Base-by-base conservation (phyloP, 2,329 filamentous ascomycete genomes). In the Macroventuria anomochaeta region DNA sequence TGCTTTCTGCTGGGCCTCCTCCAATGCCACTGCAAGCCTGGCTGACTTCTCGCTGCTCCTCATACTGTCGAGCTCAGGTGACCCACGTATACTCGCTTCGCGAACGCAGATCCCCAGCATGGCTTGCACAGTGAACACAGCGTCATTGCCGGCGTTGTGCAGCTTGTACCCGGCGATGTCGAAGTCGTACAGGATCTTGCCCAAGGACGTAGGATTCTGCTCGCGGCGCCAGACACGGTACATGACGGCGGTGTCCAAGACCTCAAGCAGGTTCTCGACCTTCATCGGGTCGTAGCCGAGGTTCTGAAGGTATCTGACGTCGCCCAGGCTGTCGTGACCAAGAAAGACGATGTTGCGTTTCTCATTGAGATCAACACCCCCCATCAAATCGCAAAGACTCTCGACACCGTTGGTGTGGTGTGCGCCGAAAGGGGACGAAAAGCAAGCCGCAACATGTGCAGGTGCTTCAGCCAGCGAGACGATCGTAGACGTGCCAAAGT, bases 121-220 rank as follows among this genome's bases (percentile, higher is more conserved):
- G 7, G 86, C 88, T 57, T 88, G 86, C 58, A 96, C 75, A 0
- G 91, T 93, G 70, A 89, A 95, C 1, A 86, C 83, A 0, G 92
- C 91, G 69, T 96, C 92, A 61, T 96, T 96, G 1, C 92, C 84
- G 0, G 88, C 92, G 67, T 96, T 96, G 74, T 96, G 92, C n/a
- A 93, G 79, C 62, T 89, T 80, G 73, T 79, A 83, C 34, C 80
- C 83, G 0, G 76, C 64, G 7, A 96, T 83, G 2, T 82, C 83
- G 23, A 96, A 78, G 5, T 88, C 81, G 5, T 74, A 66, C 20
- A 96, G 81, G 12, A 96, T 80, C 5, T 64, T 76, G 0, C 76
- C 77, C 2, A 97, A 81, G 1, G 82, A 83, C 12, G 82, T 80
- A 3, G 79, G 70, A 2, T 88, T 77, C 0, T 69, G 64, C 18